Conservation (phyloP, 108 stramenopile species). For the Cyclotella choctawhatcheeana region DNA sequence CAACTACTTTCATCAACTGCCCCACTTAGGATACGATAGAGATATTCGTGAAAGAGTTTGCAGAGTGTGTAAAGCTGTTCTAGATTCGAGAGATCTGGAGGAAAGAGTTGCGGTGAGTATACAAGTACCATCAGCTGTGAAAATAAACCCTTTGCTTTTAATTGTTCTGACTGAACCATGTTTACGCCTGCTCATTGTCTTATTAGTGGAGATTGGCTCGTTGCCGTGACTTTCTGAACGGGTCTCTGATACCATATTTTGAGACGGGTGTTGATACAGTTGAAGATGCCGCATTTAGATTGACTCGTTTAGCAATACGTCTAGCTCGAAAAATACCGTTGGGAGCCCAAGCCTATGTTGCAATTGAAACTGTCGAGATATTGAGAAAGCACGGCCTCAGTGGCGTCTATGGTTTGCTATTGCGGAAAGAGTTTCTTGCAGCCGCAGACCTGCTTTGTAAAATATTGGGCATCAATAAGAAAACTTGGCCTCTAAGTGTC, state of each 20-base stretch:
- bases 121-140: background rate
- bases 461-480: constrained; percentile 85
- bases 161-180: background rate
- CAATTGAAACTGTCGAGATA: constrained; percentile 93
- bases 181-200: background rate
- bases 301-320: constrained; percentile 71
- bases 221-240: constrained; percentile 69
- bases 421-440: constrained; percentile 92
- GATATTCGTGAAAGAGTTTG: constrained; percentile 89
- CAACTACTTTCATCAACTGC: constrained; percentile 60
- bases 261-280: constrained; percentile 82
- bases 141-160: no score
- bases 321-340: constrained; percentile 82
- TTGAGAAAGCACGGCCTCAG: constrained; percentile 90
- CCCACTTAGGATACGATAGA: constrained; percentile 86
- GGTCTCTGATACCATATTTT: constrained; percentile 80
- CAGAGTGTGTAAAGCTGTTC: constrained; percentile 67
- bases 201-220: constrained; percentile 75
- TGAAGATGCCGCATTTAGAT: constrained; percentile 71
- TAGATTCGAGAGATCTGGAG: constrained; percentile 79
- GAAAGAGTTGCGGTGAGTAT: constrained; percentile 75
- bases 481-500: constrained; percentile 88
- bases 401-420: constrained; percentile 90
- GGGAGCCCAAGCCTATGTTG: constrained; percentile 87
- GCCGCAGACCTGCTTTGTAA: constrained; percentile 90